Conservation (phyloP, 192 early-diverging fungal genomes). For the Blastocladiella britannica region DNA sequence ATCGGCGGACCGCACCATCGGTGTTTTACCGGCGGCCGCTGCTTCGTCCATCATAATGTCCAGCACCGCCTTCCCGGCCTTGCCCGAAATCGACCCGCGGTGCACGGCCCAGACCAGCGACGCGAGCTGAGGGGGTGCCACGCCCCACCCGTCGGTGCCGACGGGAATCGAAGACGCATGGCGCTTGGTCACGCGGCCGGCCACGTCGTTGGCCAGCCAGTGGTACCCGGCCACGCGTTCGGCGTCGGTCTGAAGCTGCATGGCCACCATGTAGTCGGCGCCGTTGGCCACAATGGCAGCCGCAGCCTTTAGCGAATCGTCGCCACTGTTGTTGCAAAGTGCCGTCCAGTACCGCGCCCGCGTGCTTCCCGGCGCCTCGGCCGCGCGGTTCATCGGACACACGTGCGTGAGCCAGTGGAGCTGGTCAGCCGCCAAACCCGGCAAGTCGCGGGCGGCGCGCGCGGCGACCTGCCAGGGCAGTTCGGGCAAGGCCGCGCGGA, state of each 20-base stretch:
- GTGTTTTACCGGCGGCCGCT: background rate
- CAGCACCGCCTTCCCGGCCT: background rate
- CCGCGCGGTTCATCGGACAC: background rate
- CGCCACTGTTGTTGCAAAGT: background rate
- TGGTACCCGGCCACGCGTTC: background rate
- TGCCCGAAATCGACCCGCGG: background rate
- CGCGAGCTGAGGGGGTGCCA: background rate
- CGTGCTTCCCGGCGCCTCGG: background rate
- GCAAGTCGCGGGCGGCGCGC: slow-evolving; percentile 29
- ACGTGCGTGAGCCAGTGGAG: background rate
- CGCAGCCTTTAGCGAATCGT: no score
- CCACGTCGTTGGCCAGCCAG: background rate
- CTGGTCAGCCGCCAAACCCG: background rate
- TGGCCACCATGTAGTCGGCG: background rate
- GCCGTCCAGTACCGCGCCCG: background rate
- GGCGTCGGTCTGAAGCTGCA: background rate
- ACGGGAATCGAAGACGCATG: background rate
- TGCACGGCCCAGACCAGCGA: background rate
- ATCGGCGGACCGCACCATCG: background rate
- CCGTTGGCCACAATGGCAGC: background rate
- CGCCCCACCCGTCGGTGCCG: background rate
- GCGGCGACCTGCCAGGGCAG: slow-evolving; percentile 39
- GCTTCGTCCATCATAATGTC: background rate
- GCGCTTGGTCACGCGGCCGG: background rate
- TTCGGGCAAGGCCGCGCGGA: slow-evolving; percentile 38